Conservation (phyloP, 192 early-diverging fungal species). For the Backusella mclennaniae region DNA sequence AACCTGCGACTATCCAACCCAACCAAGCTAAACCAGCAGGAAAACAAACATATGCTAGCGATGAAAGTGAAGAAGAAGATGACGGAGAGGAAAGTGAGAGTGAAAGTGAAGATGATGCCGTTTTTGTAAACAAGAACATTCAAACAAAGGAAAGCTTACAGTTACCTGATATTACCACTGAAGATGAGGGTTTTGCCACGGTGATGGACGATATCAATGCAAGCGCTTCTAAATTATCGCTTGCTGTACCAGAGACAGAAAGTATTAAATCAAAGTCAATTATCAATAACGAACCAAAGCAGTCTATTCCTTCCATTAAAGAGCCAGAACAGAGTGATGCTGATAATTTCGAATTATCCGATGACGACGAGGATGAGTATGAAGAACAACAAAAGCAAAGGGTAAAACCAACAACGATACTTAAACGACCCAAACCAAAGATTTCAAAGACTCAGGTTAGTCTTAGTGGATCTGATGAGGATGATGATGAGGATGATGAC, state of each 20-base stretch:
- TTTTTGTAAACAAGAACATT: not conserved
- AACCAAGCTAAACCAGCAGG: not conserved
- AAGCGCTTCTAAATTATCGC: not conserved
- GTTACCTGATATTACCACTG: not conserved
- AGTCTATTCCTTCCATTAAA: not conserved
- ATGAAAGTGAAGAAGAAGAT: slow-evolving; percentile 23
- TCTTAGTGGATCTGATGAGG: slow-evolving; percentile 19
- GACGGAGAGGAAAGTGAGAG: slow-evolving; percentile 17
- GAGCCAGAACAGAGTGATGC: not conserved
- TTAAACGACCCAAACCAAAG: slow-evolving; percentile 11
- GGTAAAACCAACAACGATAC: not conserved
- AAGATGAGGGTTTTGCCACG: slow-evolving; percentile 14
- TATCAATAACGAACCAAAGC: not conserved
- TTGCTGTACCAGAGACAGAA: not conserved
- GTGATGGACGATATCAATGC: not conserved
- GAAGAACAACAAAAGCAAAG: slow-evolving; percentile 1
- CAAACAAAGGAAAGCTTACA: slow-evolving; percentile 8
- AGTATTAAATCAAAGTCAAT: not conserved
- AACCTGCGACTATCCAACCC: not conserved
- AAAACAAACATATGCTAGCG: slow-evolving; percentile 26
- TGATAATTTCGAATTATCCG: not conserved
- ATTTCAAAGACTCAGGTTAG: slow-evolving; percentile 15
- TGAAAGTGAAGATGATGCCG: slow-evolving; percentile 21
- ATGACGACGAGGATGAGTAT: slow-evolving; percentile 17
- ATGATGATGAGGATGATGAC: not conserved